Percentiles rank a stretch among this genome's conserved stretches.
Conservation (phyloP, 1,284 basidiomycete genomes). For the Xerocomus cyaneibrunnescens region DNA sequence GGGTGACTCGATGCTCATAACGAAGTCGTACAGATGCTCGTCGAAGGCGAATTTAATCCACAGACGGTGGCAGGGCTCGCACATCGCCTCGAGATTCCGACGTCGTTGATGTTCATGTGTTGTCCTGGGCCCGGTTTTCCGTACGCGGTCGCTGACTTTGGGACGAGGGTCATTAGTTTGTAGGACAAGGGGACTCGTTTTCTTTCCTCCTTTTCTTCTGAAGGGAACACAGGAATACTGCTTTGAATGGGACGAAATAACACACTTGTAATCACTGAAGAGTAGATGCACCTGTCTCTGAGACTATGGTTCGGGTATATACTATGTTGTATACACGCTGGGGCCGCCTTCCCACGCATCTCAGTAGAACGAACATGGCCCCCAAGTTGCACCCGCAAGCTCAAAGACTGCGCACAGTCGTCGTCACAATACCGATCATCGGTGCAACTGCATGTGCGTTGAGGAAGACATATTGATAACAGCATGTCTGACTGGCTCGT, state of each 20-base stretch:
- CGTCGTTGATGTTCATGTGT: slow-evolving; percentile 38
- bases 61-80: slow-evolving; percentile 29
- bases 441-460: slow-evolving; percentile 52
- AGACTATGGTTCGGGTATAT: too few species aligned
- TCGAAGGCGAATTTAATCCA: slow-evolving; percentile 46
- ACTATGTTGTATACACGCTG: too few species aligned
- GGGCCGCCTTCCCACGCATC: slow-evolving; percentile 19
- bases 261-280: too few species aligned
- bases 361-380: slow-evolving; percentile 23
- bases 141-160: slow-evolving; percentile 31
- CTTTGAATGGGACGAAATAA: too few species aligned
- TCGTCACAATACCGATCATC: slow-evolving; percentile 61
- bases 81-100: slow-evolving; percentile 29
- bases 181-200: slow-evolving; percentile 6
- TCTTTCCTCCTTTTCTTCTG: too few species aligned
- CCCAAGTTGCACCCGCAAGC: slow-evolving; percentile 43
- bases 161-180: slow-evolving; percentile 28
- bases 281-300: too few species aligned
- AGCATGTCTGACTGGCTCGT: slow-evolving; percentile 12
- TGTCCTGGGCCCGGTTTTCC: slow-evolving; percentile 30
- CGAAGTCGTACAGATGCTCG: slow-evolving; percentile 43
- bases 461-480: neutral
- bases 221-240: too few species aligned
- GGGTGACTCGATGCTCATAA: neutral
- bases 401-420: slow-evolving; percentile 55